A percentile compares a stretch with the other conserved stretches of the same genome.
Evolutionary conservation across 768 basidiomycete species (phyloP).

Genomic region (Leccinum uliginosum): DNA sequence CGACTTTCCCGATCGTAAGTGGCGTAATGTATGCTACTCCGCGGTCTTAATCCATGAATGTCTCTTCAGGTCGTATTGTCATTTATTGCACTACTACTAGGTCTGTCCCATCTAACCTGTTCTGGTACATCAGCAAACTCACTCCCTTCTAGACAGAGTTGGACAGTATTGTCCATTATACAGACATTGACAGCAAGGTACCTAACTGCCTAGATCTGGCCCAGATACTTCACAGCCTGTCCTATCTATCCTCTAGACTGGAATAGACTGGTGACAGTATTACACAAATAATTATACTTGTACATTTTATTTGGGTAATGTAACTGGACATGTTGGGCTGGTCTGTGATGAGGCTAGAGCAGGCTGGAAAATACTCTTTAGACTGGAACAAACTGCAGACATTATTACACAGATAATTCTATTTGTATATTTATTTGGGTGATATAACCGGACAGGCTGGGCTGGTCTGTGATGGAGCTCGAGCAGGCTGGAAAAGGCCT

Average conservation of each 20-base stretch:
- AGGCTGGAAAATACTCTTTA: neutral
- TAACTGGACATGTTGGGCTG: neutral
- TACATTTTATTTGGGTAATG: neutral
- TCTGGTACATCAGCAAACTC: neutral
- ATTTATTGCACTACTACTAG: constrained; percentile 26
- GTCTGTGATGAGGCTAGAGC: neutral
- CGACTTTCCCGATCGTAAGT: constrained; percentile 32
- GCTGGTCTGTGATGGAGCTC: neutral
- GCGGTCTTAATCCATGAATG: neutral
- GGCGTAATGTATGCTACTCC: neutral
- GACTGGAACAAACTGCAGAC: neutral
- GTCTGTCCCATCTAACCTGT: constrained; percentile 8
- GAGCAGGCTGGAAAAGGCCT: neutral
- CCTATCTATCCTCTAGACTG: neutral
- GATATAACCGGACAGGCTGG: neutral
- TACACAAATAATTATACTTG: neutral
- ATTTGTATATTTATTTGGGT: neutral
- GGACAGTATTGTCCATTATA: neutral
- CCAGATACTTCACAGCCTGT: neutral
- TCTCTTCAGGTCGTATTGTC: constrained; percentile 22
- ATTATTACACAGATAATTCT: neutral
- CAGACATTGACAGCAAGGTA: neutral
- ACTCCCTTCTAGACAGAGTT: neutral
- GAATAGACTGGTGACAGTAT: neutral
- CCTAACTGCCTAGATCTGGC: neutral